These are phyloP conservation scores for Rhodotorula diobovata DNA, from an alignment of 768 basidiomycete genomes.

Conservation along the genomic window DNA sequence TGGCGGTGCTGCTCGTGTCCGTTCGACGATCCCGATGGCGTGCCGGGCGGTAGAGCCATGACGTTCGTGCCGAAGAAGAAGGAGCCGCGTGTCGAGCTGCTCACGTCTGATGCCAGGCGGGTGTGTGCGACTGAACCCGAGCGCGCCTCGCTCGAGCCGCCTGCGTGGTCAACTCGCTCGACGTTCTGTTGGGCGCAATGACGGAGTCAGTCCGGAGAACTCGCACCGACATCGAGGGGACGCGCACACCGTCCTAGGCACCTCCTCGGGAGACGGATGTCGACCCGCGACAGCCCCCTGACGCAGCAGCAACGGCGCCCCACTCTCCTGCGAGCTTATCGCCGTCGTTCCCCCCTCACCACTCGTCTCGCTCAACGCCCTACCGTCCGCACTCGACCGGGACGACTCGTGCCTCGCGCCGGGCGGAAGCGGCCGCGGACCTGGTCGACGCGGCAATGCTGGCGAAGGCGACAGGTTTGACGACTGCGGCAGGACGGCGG, in stretches of 20 bases:
- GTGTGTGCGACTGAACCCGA: neutral
- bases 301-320: neutral
- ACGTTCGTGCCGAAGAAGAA: neutral
- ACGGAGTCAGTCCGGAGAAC: no score
- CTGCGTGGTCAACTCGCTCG: no score
- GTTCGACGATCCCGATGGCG: neutral
- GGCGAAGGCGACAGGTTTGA: neutral
- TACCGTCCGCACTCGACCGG: neutral
- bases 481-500: no score
- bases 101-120: neutral
- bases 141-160: no score
- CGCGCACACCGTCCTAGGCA: neutral
- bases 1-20: neutral
- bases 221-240: no score
- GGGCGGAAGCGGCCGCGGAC: neutral
- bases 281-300: neutral
- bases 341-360: neutral
- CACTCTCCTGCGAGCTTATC: conserved; percentile 9
- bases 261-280: neutral
- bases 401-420: neutral
- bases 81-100: neutral
- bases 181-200: no score
- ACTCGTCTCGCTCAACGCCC: neutral
- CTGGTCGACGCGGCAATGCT: no score
- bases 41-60: neutral